Evolutionary conservation across 1,284 basidiomycete genomes (phyloP), one percentile per base, ranked within the genome.

Genomic region (Malassezia sympodialis): DNA sequence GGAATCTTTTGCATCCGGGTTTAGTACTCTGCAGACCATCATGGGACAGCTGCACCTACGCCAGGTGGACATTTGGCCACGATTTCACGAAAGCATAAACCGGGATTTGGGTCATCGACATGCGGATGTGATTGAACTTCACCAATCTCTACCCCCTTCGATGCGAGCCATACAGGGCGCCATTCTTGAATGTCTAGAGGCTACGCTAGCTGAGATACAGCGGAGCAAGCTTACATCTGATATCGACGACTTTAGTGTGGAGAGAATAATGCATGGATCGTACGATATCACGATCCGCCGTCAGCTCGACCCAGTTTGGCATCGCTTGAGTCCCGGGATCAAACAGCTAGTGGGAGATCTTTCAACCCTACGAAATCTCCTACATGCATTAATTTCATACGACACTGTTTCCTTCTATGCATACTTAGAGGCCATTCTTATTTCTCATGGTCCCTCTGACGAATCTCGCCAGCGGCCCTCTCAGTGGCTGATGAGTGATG

Each of bases 231-330:
- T 44, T 12, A 76, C 96, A 86, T 82, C 96, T 14, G 93, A 98
- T 56, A 79, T 96, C 8, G 94, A 98, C 62, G 90, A 96, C 63
- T 79, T 96, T 56, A 91, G 83, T 5, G 82, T 96, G 43, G 88
- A 96, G 68, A 93, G 88, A 65, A 88, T 90, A 0, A 90, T 98
- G 66, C 96, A 96, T 76, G 82, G 84, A 27, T 89, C 87, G 1
- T 99, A 98, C 70, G 93, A 98, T 68, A 79, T 83, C 21, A 81
- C 94, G 49, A 90, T 96, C 1, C 82, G 91, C 8, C 82, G 84
- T 40, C 88, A 90, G 66, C 82, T 98, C 4, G 88, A 94, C 72
- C 82, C 90, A 0, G 85, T 96, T 4, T 98, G 94, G 94, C 90
- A 98, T 75, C 88, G 89, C 75, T 88, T 96, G 24, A 88, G 90